Evolutionary conservation across 345 rosid species (phyloP).

Genomic region (Citrus sp.): DNA sequence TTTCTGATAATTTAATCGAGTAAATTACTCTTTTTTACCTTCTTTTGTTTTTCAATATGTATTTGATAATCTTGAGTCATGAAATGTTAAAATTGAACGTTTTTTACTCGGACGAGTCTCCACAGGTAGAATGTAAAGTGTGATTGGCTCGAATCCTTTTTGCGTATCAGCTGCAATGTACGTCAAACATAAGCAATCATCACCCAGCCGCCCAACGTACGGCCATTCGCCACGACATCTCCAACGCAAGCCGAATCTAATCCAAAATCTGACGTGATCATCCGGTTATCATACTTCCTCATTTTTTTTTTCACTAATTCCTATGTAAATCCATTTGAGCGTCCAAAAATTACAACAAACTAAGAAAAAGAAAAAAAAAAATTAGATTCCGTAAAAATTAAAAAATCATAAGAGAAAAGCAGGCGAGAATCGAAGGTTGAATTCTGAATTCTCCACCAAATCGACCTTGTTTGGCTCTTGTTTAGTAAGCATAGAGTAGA

Average conservation of each 20-base stretch:
- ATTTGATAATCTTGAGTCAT: too few species aligned
- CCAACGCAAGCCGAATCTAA: slow-evolving; percentile 25
- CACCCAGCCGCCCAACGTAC: slow-evolving; percentile 13
- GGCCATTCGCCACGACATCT: background rate
- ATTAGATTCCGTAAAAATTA: too few species aligned
- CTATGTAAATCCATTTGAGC: background rate
- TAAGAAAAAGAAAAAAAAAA: background rate
- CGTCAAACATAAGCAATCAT: background rate
- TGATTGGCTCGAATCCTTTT: background rate
- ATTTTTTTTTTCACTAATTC: background rate
- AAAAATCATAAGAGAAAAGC: too few species aligned
- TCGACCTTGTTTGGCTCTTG: slow-evolving; percentile 15
- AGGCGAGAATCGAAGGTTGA: slow-evolving; percentile 12
- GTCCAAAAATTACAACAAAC: background rate
- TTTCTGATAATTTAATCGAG: too few species aligned
- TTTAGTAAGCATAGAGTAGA: slow-evolving; percentile 9
- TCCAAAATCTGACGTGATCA: slow-evolving; percentile 27
- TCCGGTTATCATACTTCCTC: background rate
- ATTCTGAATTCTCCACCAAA: slow-evolving; percentile 32
- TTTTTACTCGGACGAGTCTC: too few species aligned
- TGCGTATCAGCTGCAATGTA: background rate
- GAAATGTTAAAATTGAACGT: too few species aligned
- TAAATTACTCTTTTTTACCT: too few species aligned
- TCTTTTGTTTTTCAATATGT: too few species aligned
- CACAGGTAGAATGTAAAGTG: background rate